Base-by-base conservation (phyloP, 2,329 filamentous ascomycete species). In the Coleophoma cylindrospora region DNA sequence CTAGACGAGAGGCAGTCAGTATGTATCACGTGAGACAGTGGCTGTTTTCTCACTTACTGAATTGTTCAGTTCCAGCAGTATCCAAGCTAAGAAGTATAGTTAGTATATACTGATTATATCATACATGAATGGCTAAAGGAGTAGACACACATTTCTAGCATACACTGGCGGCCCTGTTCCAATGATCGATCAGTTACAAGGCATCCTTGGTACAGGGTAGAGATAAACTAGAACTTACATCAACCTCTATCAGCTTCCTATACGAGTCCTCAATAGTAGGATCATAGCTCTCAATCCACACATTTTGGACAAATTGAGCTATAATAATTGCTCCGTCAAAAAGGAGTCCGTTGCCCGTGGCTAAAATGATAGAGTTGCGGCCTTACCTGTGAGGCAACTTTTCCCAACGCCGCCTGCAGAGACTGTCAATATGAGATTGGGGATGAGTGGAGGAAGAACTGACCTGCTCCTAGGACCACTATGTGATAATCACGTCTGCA, bases 271-370 rank as follows among this genome's bases (percentile, higher is more conserved):
- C 79, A 56, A 83, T 82, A 9, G 79, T 83, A 2, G 79, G 79
- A 64, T 83, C 79, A 64, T 83, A 83, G 56, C 75, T 77, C 64
- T 89, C 84, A 63, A 89, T 87, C 82, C 85, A 88, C 22, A 87
- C 80, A 70, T 87, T 86, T 64, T 87, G 84, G 45, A 88, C 84
- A 62, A 88, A 89, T 76, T 88, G 84, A 53, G 85, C 84, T 83
- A 62, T 43, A 51, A 19, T 34, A 48, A 41, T 19, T 44, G 17
- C 11, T 15, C 43, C 34, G 33, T 57, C 43, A 49, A 51, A 45
- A 43, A 65, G 44, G 64, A 61, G 40, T 40, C 51, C 27, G 27
- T 36, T 52, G 48, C 33, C 48, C 22, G 33, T 43, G 48, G 48
- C 44, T 27, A 13, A 41, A 50, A 22, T 32, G 48, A 41, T 52